phyloP scores from a whole-genome alignment of 495 filamentous ascomycete species.

The Opeltia flavorubescens region DNA sequence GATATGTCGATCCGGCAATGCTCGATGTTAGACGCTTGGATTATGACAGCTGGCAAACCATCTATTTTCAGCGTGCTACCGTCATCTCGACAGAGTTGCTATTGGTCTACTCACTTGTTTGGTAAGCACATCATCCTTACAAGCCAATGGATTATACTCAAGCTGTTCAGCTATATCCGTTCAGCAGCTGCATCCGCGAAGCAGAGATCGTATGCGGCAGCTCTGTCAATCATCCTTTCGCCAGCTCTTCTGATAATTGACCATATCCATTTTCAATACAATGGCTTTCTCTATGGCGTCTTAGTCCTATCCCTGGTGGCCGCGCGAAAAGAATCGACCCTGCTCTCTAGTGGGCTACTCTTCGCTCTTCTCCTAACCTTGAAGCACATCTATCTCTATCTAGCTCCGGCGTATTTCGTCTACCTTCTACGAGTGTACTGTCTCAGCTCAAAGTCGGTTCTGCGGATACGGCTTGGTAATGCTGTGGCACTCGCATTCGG shows the following conservation, averaged over 20 bases:
- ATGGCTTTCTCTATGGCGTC: slow-evolving; percentile 88
- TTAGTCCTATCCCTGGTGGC: slow-evolving; percentile 73
- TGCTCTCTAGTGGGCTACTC: slow-evolving; percentile 62
- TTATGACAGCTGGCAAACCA: slow-evolving; percentile 80
- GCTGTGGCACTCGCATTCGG: slow-evolving; percentile 65
- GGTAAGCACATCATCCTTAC: slow-evolving; percentile 32
- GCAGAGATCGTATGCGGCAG: slow-evolving; percentile 72
- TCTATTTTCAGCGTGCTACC: slow-evolving; percentile 81
- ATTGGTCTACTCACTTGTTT: slow-evolving; percentile 68
- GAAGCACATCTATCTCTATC: slow-evolving; percentile 97
- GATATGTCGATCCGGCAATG: slow-evolving; percentile 66
- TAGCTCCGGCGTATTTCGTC: slow-evolving; percentile 92
- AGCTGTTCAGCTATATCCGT: slow-evolving; percentile 46
- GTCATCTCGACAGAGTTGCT: slow-evolving; percentile 82
- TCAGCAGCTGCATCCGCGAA: slow-evolving; percentile 48
- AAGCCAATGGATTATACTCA: not conserved
- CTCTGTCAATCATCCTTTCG: slow-evolving; percentile 79
- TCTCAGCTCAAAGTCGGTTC: slow-evolving; percentile 60
- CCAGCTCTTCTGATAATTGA: slow-evolving; percentile 94
- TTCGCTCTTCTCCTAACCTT: slow-evolving; percentile 81
- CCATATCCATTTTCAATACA: slow-evolving; percentile 99
- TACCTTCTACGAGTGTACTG: slow-evolving; percentile 81
- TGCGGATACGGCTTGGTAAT: slow-evolving; percentile 64
- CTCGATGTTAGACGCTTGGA: slow-evolving; percentile 63
- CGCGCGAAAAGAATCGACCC: slow-evolving; percentile 60